Conservation (phyloP, 1,139 yeast genomes). For the Pneumocystis sp. region DNA sequence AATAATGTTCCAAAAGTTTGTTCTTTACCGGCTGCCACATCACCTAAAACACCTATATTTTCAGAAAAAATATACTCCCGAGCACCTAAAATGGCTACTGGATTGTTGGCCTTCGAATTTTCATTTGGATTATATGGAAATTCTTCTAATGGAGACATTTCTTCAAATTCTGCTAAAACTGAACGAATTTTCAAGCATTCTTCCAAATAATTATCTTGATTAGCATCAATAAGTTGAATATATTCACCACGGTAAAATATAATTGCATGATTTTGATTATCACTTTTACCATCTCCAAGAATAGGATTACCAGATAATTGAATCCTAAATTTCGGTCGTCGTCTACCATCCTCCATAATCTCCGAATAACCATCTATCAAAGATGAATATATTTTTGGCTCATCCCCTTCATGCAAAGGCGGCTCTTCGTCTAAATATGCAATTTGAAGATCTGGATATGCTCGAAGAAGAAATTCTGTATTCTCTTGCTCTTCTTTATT, state of each 20-base stretch:
- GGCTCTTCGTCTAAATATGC: slow-evolving; percentile 95
- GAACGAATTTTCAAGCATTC: slow-evolving; percentile 97
- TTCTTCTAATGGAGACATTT: slow-evolving; percentile 52
- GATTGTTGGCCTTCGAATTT: slow-evolving; percentile 34
- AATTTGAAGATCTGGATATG: slow-evolving; percentile 96
- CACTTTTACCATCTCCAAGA: slow-evolving; percentile 98
- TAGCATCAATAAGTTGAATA: slow-evolving; percentile 93
- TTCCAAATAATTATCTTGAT: slow-evolving; percentile 95
- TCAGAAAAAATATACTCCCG: slow-evolving; percentile 98
- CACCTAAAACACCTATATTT: slow-evolving; percentile 97
- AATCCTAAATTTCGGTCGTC: slow-evolving; percentile 96
- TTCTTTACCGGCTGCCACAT: slow-evolving; percentile 99
- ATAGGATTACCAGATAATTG: slow-evolving; percentile 98
- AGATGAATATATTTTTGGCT: slow-evolving; percentile 92
- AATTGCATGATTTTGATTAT: slow-evolving; percentile 93
- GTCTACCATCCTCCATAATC: slow-evolving; percentile 90
- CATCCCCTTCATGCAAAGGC: slow-evolving; percentile 84
- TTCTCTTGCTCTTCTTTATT: slow-evolving; percentile 96
- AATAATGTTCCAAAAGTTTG: slow-evolving; percentile 97
- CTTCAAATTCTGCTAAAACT: slow-evolving; percentile 95
- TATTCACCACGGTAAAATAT: slow-evolving; percentile 98
- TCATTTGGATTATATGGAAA: slow-evolving; percentile 33
- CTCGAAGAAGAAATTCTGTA: slow-evolving; percentile 93
- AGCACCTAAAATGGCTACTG: slow-evolving; percentile 98
- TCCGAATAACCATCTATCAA: slow-evolving; percentile 98